Conservation (phyloP, 2,329 filamentous ascomycete species). For the Rhytidhysteron rufulum region DNA sequence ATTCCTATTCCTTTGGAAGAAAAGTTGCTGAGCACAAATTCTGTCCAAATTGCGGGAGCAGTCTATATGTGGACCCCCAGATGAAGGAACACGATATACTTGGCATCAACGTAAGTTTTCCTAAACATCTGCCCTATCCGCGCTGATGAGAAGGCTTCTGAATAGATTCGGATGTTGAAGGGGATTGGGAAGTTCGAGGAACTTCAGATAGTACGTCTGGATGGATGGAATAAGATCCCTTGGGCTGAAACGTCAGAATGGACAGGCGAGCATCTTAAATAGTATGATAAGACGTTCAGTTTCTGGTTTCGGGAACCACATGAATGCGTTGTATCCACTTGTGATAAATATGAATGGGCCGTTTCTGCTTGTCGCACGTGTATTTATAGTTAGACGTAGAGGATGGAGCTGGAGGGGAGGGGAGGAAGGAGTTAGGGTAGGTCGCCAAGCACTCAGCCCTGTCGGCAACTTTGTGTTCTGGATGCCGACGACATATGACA, state of each 20-base stretch:
- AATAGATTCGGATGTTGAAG: constrained; percentile 24
- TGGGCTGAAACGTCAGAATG: constrained; percentile 9
- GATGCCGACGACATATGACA: too few species aligned
- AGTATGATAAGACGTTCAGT: too few species aligned
- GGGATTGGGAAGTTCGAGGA: constrained; percentile 20
- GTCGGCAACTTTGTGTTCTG: too few species aligned
- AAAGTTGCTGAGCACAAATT: constrained; percentile 25
- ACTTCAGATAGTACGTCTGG: constrained; percentile 17
- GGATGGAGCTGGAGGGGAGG: too few species aligned
- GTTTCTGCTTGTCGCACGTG: too few species aligned
- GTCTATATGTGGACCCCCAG: constrained; percentile 24
- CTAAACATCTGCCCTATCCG: too few species aligned
- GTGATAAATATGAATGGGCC: too few species aligned
- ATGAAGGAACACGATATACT: constrained; percentile 22
- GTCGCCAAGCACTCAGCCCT: too few species aligned
- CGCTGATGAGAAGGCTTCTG: not conserved
- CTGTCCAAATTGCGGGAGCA: constrained; percentile 23
- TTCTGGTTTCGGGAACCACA: too few species aligned
- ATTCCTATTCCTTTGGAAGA: constrained; percentile 20
- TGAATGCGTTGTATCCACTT: too few species aligned
- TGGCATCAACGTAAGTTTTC: constrained; percentile 24
- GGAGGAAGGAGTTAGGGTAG: too few species aligned
- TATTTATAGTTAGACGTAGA: too few species aligned
- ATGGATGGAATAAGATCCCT: constrained; percentile 14
- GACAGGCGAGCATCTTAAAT: not conserved